Percentiles rank a stretch among this genome's conserved stretches.
Evolutionary conservation across 2,329 filamentous ascomycete genomes (phyloP).

Genomic region (Tolypocladium pustulatum): DNA sequence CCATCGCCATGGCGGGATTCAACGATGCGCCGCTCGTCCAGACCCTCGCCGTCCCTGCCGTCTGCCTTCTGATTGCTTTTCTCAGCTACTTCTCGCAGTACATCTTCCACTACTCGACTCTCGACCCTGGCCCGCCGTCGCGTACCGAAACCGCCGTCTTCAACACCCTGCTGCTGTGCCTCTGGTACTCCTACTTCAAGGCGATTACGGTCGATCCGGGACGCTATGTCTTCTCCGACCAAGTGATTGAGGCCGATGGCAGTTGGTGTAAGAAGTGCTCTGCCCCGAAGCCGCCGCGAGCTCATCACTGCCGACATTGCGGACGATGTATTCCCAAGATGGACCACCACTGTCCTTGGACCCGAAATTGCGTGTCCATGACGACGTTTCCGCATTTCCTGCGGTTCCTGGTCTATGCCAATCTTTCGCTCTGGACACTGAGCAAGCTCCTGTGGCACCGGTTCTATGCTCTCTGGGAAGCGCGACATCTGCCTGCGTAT

Average conservation of each 20-base stretch:
- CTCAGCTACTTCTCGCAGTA: conserved; percentile 63
- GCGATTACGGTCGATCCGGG: conserved; percentile 49
- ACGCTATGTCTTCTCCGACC: conserved; percentile 34
- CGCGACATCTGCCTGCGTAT: conserved; percentile 60
- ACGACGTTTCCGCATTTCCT: conserved; percentile 75
- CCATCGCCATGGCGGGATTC: conserved; percentile 28
- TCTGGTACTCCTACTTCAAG: conserved; percentile 61
- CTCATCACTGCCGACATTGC: conserved; percentile 75
- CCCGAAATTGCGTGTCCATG: conserved; percentile 70
- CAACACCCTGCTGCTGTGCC: conserved; percentile 52
- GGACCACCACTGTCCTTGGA: conserved; percentile 87
- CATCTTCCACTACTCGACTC: conserved; percentile 48
- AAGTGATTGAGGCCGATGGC: conserved; percentile 20
- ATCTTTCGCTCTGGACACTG: conserved; percentile 53
- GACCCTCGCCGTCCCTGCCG: conserved; percentile 56
- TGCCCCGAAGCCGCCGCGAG: conserved; percentile 62
- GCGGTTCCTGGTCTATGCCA: conserved; percentile 64
- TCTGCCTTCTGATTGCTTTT: conserved; percentile 56
- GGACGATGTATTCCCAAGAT: conserved; percentile 66
- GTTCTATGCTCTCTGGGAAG: conserved; percentile 48
- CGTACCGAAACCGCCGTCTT: conserved; percentile 48
- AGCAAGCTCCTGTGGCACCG: conserved; percentile 50
- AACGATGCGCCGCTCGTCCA: conserved; percentile 33
- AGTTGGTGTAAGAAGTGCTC: conserved; percentile 70
- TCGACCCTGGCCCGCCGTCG: conserved; percentile 51